These are phyloP conservation scores for Sarocladium oryzae DNA, from an alignment of 2,329 filamentous ascomycete species.

Conservation along the genomic window DNA sequence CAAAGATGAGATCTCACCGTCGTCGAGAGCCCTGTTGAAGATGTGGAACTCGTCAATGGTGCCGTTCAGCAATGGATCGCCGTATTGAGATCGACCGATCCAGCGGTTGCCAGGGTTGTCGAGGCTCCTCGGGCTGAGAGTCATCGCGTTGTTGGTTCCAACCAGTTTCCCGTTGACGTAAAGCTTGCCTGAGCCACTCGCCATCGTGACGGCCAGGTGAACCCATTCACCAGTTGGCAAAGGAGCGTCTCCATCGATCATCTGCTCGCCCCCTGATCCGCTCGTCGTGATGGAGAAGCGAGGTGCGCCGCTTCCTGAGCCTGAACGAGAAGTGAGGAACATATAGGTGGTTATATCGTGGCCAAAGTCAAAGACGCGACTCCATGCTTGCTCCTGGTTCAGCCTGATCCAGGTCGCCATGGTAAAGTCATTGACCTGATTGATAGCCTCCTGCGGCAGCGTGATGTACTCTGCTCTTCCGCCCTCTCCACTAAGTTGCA, in stretches of 20 bases:
- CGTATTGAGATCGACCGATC: slow-evolving; percentile 17
- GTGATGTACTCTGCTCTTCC: slow-evolving; percentile 14
- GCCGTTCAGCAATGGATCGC: slow-evolving; percentile 13
- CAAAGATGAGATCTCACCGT: slow-evolving; percentile 14
- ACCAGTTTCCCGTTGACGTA: slow-evolving; percentile 15
- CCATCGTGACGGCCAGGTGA: slow-evolving; percentile 15
- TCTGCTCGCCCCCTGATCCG: slow-evolving; percentile 14
- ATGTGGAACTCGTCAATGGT: slow-evolving; percentile 17
- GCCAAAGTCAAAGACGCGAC: slow-evolving; percentile 17
- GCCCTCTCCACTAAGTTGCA: slow-evolving; percentile 11
- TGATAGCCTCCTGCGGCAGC: slow-evolving; percentile 17
- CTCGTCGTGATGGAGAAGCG: slow-evolving; percentile 16
- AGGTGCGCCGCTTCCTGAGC: slow-evolving; percentile 9
- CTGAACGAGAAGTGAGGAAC: slow-evolving; percentile 15
- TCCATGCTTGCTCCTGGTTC: slow-evolving; percentile 11
- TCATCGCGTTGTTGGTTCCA: slow-evolving; percentile 14
- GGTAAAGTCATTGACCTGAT: slow-evolving; percentile 17
- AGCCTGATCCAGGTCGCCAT: slow-evolving; percentile 17
- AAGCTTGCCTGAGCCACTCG: slow-evolving; percentile 12
- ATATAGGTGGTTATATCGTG: slow-evolving; percentile 15
- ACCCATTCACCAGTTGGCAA: slow-evolving; percentile 14
- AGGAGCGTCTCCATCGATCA: slow-evolving; percentile 13
- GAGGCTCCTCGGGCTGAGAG: slow-evolving; percentile 13
- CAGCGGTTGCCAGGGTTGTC: slow-evolving; percentile 17
- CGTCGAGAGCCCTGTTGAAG: slow-evolving; percentile 15